phyloP scores from a whole-genome alignment of 2,329 filamentous ascomycete species.

The Fonsecaea nubica region DNA sequence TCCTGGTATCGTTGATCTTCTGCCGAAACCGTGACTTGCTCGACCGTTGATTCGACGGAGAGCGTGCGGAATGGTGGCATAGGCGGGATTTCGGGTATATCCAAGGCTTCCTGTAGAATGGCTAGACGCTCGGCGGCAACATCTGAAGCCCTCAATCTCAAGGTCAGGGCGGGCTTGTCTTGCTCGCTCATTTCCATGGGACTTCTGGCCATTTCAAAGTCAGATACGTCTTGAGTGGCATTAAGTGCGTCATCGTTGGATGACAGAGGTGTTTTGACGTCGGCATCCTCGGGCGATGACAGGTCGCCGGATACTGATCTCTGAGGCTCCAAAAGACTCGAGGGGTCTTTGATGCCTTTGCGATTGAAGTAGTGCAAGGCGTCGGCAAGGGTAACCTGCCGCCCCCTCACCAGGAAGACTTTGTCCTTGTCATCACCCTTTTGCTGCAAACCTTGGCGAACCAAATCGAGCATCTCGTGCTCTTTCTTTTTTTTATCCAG shows the following conservation, averaged over 20 bases:
- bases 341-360: conserved; percentile 41
- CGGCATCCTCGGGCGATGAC: conserved; percentile 39
- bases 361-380: conserved; percentile 41
- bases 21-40: conserved; percentile 24
- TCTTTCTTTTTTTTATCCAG: conserved; percentile 42
- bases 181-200: conserved; percentile 26
- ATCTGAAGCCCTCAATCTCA: conserved; percentile 28
- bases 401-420: conserved; percentile 39
- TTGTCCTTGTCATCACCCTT: conserved; percentile 40
- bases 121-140: conserved; percentile 33
- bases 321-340: conserved; percentile 35
- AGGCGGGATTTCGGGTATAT: conserved; percentile 34
- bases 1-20: conserved; percentile 37
- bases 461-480: conserved; percentile 42
- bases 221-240: conserved; percentile 23
- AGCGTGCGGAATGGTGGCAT: conserved; percentile 38
- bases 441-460: conserved; percentile 39
- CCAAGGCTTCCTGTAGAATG: conserved; percentile 31
- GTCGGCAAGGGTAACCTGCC: conserved; percentile 40
- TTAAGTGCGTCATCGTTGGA: conserved; percentile 35
- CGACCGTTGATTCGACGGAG: conserved; percentile 37
- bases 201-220: conserved; percentile 34
- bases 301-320: conserved; percentile 27
- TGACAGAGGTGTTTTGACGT: conserved; percentile 36
- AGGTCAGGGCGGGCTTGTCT: conserved; percentile 20